These are phyloP conservation scores for Verticillium nonalfalfae DNA, from an alignment of 2,329 filamentous ascomycete species.

Conservation along the genomic window DNA sequence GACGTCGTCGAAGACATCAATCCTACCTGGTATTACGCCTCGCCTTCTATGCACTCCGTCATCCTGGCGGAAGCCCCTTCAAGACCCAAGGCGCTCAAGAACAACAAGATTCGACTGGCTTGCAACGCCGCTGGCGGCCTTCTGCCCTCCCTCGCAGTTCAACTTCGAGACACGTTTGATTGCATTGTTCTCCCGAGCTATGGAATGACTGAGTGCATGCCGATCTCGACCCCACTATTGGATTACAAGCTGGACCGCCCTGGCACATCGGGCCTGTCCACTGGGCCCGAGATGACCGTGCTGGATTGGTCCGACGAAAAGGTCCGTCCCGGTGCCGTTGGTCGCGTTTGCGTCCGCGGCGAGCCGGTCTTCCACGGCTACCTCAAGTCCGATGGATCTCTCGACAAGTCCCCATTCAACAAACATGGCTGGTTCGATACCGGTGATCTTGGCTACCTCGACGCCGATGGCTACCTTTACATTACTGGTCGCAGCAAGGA, in stretches of 20 bases:
- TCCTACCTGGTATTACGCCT: conserved; percentile 53
- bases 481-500: conserved; percentile 51
- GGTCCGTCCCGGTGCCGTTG: conserved; percentile 27
- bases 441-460: conserved; percentile 46
- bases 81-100: conserved; percentile 29
- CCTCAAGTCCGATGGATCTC: conserved; percentile 30
- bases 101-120: conserved; percentile 41
- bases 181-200: conserved; percentile 49
- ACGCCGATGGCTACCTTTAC: conserved; percentile 43
- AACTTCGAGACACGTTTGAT: conserved; percentile 41
- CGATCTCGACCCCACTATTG: conserved; percentile 48
- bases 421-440: conserved; percentile 47
- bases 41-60: conserved; percentile 49
- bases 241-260: conserved; percentile 42
- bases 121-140: conserved; percentile 50
- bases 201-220: conserved; percentile 55
- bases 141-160: conserved; percentile 41
- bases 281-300: conserved; percentile 45
- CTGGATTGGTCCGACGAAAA: conserved; percentile 31
- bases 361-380: conserved; percentile 46
- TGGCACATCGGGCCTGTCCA: conserved; percentile 45
- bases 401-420: conserved; percentile 40
- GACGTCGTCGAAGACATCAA: conserved; percentile 39
- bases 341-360: conserved; percentile 43
- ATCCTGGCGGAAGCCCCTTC: conserved; percentile 39